Percentiles rank a stretch among this genome's conserved stretches.
Evolutionary conservation across 2,329 filamentous ascomycete species (phyloP).

Genomic region (Fusarium verrucosum): DNA sequence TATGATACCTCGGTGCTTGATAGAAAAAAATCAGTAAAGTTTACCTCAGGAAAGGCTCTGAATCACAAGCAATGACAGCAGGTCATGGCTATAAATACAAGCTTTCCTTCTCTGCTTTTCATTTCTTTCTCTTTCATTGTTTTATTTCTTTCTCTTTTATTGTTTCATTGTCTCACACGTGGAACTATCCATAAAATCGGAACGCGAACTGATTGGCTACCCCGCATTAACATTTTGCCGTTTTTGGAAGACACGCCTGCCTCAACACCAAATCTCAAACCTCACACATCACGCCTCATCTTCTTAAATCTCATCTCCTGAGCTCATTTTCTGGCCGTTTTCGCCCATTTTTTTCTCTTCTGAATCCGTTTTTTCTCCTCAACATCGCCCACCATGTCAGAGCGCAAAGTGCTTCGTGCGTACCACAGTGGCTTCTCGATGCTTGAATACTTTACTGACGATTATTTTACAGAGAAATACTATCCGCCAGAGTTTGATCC

Average conservation of each 20-base stretch:
- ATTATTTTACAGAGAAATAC: constrained; percentile 66
- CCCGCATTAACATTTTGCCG: neutral
- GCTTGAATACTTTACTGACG: too few relatives aligned
- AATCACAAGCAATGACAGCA: too few relatives aligned
- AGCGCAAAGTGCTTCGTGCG: constrained; percentile 88
- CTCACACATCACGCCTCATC: too few relatives aligned
- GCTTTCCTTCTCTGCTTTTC: neutral
- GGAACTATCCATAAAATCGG: too few relatives aligned
- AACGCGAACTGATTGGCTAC: neutral
- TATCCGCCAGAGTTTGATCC: constrained; percentile 90
- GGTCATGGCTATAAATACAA: neutral
- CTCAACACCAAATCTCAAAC: neutral
- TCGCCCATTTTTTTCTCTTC: too few relatives aligned
- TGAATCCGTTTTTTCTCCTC: too few relatives aligned
- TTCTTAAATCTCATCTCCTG: neutral
- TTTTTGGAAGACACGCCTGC: neutral
- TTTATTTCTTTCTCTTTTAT: neutral
- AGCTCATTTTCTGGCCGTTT: too few relatives aligned
- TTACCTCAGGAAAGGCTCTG: too few relatives aligned
- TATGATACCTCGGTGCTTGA: too few relatives aligned
- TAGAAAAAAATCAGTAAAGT: too few relatives aligned
- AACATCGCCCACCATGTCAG: constrained; percentile 71
- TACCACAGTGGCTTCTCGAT: too few relatives aligned
- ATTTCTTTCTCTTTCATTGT: neutral
- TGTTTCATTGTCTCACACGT: neutral